Conservation (phyloP, 148 eudicot genomes). For the Chenopodium quinoa region DNA sequence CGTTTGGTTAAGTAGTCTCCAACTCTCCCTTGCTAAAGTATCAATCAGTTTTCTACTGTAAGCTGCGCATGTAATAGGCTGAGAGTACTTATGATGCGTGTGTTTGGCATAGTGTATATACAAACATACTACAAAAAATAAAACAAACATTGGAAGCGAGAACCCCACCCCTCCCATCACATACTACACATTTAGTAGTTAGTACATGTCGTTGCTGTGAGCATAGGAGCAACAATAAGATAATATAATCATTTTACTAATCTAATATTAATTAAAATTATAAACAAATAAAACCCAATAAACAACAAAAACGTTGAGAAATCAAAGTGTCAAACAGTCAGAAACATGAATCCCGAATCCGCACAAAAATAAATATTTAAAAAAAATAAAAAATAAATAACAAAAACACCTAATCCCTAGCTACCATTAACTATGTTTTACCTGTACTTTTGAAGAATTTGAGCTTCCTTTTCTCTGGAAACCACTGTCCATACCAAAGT, state of each 20-base stretch:
- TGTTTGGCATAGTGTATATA: background rate
- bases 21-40: background rate
- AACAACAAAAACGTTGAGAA: background rate
- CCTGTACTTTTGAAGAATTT: constrained; percentile 72
- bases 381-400: background rate
- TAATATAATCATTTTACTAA: background rate
- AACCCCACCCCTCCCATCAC: background rate
- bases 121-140: background rate
- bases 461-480: constrained; percentile 60
- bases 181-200: background rate
- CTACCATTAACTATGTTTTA: constrained; percentile 29
- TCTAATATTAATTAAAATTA: background rate
- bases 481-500: constrained; percentile 96
- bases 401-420: background rate
- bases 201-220: background rate
- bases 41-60: background rate
- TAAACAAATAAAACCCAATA: background rate
- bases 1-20: background rate
- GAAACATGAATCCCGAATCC: background rate
- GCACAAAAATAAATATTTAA: background rate
- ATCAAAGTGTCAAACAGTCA: background rate
- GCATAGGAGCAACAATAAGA: no score
- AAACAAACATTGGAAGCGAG: background rate
- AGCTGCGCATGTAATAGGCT: background rate
- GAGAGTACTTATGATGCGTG: background rate